phyloP scores from a whole-genome alignment of 1,284 basidiomycete genomes.

The Malassezia pachydermatis region DNA sequence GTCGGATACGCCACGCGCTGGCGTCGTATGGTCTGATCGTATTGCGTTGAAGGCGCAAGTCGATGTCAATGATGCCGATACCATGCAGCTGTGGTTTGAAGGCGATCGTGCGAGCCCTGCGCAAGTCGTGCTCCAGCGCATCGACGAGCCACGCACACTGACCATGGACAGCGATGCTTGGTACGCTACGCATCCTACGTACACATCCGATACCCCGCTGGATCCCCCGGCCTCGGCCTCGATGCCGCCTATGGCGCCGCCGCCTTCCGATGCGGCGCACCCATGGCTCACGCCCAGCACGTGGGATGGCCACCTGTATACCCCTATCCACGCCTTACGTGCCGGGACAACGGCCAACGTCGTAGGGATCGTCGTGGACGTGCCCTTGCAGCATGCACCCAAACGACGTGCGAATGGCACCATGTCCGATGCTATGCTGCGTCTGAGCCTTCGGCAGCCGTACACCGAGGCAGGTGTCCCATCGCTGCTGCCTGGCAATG shows the following conservation, averaged over 20 bases:
- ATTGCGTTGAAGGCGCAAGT: slow-evolving; percentile 15
- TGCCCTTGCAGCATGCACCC: slow-evolving; percentile 23
- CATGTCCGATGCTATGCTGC: slow-evolving; percentile 1
- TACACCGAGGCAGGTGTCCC: not conserved
- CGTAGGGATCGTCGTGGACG: slow-evolving; percentile 24
- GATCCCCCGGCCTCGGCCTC: not conserved
- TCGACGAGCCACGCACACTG: not conserved
- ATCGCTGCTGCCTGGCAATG: slow-evolving; percentile 2
- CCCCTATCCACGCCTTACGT: slow-evolving; percentile 23
- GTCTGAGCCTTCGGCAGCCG: not conserved
- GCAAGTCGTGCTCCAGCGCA: not conserved
- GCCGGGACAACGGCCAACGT: slow-evolving; percentile 23
- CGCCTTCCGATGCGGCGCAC: not conserved
- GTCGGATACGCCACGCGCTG: not conserved
- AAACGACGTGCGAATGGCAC: slow-evolving; percentile 1
- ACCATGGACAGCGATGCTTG: not conserved
- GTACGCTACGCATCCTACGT: not conserved
- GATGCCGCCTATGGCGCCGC: not conserved
- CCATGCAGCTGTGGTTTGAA: slow-evolving; percentile 14
- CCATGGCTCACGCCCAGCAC: not conserved
- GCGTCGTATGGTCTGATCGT: slow-evolving; percentile 7
- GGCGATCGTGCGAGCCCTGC: slow-evolving; percentile 9
- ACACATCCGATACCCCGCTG: not conserved
- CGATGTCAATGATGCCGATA: not conserved
- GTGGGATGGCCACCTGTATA: slow-evolving; percentile 15